phyloP scores from a whole-genome alignment of 371 early-diverging fungal genomes.

The Mucor irregularis region DNA sequence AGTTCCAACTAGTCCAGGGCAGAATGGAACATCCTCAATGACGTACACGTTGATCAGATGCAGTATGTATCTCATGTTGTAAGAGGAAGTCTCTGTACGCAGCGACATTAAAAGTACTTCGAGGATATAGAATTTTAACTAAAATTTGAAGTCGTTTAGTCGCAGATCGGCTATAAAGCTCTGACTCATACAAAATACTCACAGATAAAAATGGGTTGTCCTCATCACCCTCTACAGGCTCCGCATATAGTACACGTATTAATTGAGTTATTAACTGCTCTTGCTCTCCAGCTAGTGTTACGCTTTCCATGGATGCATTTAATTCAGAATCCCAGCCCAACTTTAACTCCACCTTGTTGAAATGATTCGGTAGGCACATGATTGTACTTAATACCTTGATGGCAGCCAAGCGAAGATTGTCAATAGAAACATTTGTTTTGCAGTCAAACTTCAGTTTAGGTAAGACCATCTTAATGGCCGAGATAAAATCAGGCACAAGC shows the following conservation, averaged over 20 bases:
- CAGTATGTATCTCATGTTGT: conserved; percentile 68
- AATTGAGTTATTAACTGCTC: conserved; percentile 58
- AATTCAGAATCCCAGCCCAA: conserved; percentile 55
- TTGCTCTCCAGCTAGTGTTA: conserved; percentile 44
- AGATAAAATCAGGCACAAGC: conserved; percentile 72
- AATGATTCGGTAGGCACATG: conserved; percentile 75
- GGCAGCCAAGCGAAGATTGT: conserved; percentile 68
- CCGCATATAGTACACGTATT: conserved; percentile 60
- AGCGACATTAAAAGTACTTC: conserved; percentile 70
- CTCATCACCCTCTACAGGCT: conserved; percentile 26
- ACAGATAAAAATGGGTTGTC: conserved; percentile 48
- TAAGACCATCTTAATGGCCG: conserved; percentile 67
- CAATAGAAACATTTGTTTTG: conserved; percentile 46
- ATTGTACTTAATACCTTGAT: conserved; percentile 67
- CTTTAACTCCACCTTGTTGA: conserved; percentile 61
- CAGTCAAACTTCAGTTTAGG: conserved; percentile 53
- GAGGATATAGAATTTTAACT: conserved; percentile 72
- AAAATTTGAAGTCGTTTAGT: too few relatives aligned
- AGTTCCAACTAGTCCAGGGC: conserved; percentile 70
- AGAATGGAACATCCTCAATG: conserved; percentile 74
- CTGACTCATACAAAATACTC: conserved; percentile 7
- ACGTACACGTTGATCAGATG: conserved; percentile 76
- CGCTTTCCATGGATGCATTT: conserved; percentile 19
- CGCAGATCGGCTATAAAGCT: neutral
- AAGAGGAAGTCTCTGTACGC: conserved; percentile 64